These are phyloP conservation scores for Xylariaceae sp. DNA, from an alignment of 2,329 filamentous ascomycete genomes.

Conservation along the genomic window DNA sequence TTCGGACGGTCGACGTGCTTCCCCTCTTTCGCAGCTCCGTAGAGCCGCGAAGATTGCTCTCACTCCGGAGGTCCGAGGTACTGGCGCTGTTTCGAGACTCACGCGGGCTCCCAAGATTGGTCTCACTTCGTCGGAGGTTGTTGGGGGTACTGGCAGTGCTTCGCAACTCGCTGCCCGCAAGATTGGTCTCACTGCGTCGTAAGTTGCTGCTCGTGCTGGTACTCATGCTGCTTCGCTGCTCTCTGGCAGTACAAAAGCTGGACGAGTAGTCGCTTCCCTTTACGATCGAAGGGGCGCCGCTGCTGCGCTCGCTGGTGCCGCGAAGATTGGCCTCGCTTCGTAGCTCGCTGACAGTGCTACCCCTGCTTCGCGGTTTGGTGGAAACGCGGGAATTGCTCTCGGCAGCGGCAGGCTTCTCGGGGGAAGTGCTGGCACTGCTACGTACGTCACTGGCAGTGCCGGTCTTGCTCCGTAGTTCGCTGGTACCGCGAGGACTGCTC, in stretches of 20 bases:
- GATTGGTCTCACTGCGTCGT: neutral
- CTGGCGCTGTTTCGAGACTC: no score
- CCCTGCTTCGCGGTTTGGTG: neutral
- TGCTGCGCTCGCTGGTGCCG: neutral
- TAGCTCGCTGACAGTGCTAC: neutral
- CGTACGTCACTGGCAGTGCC: neutral
- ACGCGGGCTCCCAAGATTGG: no score
- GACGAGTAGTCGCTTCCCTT: no score
- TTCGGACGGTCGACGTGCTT: slow-evolving; percentile 37
- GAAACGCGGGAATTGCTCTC: neutral
- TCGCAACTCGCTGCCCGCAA: neutral
- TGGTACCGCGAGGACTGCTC: neutral
- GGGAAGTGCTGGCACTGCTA: neutral
- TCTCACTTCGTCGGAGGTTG: neutral
- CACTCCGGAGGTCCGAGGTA: slow-evolving; percentile 1
- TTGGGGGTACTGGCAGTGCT: neutral
- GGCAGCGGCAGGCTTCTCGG: neutral
- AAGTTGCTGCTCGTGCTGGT: neutral
- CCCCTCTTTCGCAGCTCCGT: slow-evolving; percentile 4
- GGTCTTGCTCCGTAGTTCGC: neutral
- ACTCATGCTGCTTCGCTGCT: neutral
- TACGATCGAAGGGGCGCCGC: neutral
- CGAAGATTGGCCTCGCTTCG: neutral
- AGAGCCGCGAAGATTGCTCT: slow-evolving; percentile 15
- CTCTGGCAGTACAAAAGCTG: neutral